These are phyloP conservation scores for Zasmidium angulare DNA, from an alignment of 2,329 filamentous ascomycete species.

Conservation along the genomic window DNA sequence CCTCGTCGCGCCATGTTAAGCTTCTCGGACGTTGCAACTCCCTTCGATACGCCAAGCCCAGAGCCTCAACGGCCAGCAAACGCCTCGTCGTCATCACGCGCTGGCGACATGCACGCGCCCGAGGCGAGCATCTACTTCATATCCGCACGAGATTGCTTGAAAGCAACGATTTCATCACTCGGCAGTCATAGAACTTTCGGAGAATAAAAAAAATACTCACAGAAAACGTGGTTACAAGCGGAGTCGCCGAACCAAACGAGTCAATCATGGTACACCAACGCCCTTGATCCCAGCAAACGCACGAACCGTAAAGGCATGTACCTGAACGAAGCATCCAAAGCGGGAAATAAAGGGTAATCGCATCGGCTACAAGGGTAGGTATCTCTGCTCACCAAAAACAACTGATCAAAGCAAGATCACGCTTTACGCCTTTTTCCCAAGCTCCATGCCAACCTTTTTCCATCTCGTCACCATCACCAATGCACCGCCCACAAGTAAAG, in stretches of 20 bases:
- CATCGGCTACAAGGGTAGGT: not conserved
- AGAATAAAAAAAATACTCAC: no score
- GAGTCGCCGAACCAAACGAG: no score
- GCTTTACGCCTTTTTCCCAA: slow-evolving; percentile 18
- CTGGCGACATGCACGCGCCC: not conserved
- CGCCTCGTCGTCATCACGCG: not conserved
- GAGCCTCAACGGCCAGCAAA: not conserved
- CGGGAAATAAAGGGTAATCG: not conserved
- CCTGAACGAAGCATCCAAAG: not conserved
- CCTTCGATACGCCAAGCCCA: not conserved
- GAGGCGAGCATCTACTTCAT: not conserved
- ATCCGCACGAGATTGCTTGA: no score
- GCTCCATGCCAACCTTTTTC: slow-evolving; percentile 12
- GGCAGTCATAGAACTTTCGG: no score
- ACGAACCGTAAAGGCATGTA: not conserved
- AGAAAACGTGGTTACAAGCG: no score
- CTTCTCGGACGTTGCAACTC: not conserved
- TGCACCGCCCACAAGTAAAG: slow-evolving; percentile 18
- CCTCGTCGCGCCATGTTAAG: no score
- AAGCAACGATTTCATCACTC: no score
- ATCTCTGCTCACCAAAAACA: not conserved
- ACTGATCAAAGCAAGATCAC: not conserved
- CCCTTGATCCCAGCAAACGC: not conserved
- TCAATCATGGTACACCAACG: not conserved
- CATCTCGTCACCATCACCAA: slow-evolving; percentile 20